Evolutionary conservation across 1,139 yeast species (phyloP), one percentile per base, ranked within the genome.

Genomic region (Scheffersomyces lignicola): DNA sequence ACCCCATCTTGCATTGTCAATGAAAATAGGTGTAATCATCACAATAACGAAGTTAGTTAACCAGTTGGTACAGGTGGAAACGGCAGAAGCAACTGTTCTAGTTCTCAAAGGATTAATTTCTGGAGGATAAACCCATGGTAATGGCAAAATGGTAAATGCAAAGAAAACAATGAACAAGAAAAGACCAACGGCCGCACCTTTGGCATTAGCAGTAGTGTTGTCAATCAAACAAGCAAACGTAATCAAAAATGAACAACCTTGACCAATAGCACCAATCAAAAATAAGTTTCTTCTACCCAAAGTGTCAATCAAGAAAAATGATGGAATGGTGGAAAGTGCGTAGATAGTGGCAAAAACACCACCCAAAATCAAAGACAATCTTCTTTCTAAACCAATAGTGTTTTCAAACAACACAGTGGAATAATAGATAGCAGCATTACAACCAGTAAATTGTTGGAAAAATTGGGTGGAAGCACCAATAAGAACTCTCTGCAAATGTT

Each of bases 351-450:
- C 68, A 47, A 77, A 76, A 25, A 79, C 80, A 63, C 85, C 85
- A 48, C 83, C 84, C 52, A 80, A 60, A 43, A 79, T 65, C 54
- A 78, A 66, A 7, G 81, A 62, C 47, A 78, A 58, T 52, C 77
- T 67, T 57, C 76, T 70, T 31, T 62, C 67, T 48, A 68, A 58
- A 43, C 69, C 69, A 54, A 73, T 70, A 32, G 72, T 63, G 52
- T 77, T 79, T 55, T 78, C 73, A 50, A 79, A 79, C 49, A 80
- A 65, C 33, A 79, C 80, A 21, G 86, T 78, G 12, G 84, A 76
- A 51, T 80, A 80, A 60, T 80, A 80, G 50, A 78, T 80, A 41
- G 82, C 80, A 44, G 84, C 83, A 50, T 80, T 80, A 65, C 83
- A 78, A 51, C 86, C 80, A 32, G 78, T 73, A 49, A 75, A 69